Percentiles rank a stretch among this genome's conserved stretches.
phyloP scores from a whole-genome alignment of 768 basidiomycete genomes.

The Boletus sp. region DNA sequence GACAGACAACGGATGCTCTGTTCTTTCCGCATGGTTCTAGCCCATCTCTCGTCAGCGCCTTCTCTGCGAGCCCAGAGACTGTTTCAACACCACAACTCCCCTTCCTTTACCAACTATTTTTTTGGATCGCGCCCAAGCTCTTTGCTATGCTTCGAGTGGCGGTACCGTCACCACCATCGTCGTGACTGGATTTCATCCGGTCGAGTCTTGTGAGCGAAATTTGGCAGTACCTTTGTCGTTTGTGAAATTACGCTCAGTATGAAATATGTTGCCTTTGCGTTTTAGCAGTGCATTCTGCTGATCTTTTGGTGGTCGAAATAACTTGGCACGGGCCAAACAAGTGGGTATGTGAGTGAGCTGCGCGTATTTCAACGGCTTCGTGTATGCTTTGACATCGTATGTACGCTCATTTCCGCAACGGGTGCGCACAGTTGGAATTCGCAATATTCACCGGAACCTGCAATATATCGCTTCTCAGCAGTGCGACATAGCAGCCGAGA shows the following conservation, averaged over 20 bases:
- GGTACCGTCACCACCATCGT: background rate
- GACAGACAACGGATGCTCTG: no score
- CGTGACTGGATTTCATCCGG: background rate
- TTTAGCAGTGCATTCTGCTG: no score
- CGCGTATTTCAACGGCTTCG: background rate
- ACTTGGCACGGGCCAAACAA: no score
- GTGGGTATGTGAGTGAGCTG: no score
- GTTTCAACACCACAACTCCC: background rate
- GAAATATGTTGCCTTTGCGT: background rate
- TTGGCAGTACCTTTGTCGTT: background rate
- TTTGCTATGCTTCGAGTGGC: background rate
- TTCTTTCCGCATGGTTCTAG: no score
- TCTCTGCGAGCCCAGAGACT: background rate
- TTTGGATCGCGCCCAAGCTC: background rate
- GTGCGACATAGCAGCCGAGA: no score
- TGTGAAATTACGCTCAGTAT: background rate
- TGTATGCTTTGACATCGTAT: background rate
- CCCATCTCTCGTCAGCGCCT: background rate
- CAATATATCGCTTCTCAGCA: background rate
- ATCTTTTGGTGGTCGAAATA: no score
- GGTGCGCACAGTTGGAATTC: background rate
- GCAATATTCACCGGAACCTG: background rate
- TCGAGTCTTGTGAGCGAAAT: background rate
- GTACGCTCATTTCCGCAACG: background rate
- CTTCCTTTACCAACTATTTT: background rate